These are phyloP conservation scores for Cubamyces sp. DNA, from an alignment of 768 basidiomycete genomes.

Conservation along the genomic window DNA sequence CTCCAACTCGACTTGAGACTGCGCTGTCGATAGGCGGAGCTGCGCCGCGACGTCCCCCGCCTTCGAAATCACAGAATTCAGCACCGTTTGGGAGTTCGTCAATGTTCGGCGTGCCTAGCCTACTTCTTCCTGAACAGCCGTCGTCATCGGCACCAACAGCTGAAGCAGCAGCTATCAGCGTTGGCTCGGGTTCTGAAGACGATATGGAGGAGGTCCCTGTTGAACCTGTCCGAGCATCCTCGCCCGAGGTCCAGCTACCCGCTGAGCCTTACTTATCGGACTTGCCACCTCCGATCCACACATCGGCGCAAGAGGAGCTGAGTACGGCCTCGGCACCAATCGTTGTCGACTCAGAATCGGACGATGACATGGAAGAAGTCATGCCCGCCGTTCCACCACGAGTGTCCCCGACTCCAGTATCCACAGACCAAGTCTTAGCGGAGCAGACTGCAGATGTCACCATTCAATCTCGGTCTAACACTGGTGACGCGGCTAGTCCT, in stretches of 20 bases:
- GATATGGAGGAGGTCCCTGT: slow-evolving; percentile 41
- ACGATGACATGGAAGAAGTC: slow-evolving; percentile 50
- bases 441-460: neutral
- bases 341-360: slow-evolving; percentile 24
- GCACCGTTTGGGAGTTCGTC: slow-evolving; percentile 27
- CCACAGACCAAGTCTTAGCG: neutral
- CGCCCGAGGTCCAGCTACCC: neutral
- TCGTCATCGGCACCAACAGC: neutral
- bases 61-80: slow-evolving; percentile 7
- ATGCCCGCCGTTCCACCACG: slow-evolving; percentile 5
- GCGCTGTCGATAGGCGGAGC: slow-evolving; percentile 70
- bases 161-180: neutral
- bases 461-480: neutral
- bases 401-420: neutral
- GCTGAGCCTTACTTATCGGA: no score
- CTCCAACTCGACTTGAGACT: slow-evolving; percentile 64
- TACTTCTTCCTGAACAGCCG: slow-evolving; percentile 30
- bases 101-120: slow-evolving; percentile 44
- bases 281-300: neutral
- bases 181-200: slow-evolving; percentile 36
- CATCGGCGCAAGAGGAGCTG: neutral
- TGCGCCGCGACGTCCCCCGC: slow-evolving; percentile 38
- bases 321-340: neutral
- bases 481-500: neutral
- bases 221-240: slow-evolving; percentile 1